These are phyloP conservation scores for Fraxinus pennsylvanica DNA, from an alignment of 257 asterid species.

Conservation along the genomic window DNA sequence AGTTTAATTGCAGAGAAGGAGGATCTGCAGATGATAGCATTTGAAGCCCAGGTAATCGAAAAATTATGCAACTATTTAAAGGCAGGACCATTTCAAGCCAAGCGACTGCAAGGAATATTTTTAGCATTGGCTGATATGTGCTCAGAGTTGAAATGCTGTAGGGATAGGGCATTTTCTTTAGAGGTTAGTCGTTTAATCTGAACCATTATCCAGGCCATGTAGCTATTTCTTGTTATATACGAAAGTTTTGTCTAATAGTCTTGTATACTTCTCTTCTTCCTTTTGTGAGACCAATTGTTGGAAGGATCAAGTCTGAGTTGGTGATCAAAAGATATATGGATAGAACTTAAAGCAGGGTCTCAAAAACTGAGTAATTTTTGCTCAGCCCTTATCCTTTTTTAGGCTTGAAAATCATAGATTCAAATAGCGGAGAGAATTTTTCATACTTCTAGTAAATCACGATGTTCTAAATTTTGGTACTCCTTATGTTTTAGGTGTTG, in stretches of 20 bases:
- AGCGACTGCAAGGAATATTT: slow-evolving; percentile 72
- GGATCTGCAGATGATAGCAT: slow-evolving; percentile 81
- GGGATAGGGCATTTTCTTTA: slow-evolving; percentile 63
- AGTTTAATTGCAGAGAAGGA: slow-evolving; percentile 70
- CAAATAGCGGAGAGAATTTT: background rate
- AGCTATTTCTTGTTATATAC: slow-evolving; percentile 19
- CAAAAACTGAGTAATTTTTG: background rate
- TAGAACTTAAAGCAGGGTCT: background rate
- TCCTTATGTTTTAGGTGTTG: background rate
- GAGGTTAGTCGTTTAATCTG: slow-evolving; percentile 54
- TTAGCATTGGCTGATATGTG: slow-evolving; percentile 76
- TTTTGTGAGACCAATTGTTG: background rate
- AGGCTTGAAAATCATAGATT: background rate
- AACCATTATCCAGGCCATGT: slow-evolving; percentile 19
- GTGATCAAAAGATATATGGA: background rate
- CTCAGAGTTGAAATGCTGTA: slow-evolving; percentile 82
- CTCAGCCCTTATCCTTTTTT: background rate
- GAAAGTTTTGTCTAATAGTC: slow-evolving; percentile 7
- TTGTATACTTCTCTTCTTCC: slow-evolving; percentile 11
- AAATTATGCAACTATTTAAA: slow-evolving; percentile 60
- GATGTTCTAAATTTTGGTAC: background rate
- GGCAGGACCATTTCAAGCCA: slow-evolving; percentile 53
- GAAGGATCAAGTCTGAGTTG: background rate
- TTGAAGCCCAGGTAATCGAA: slow-evolving; percentile 61
- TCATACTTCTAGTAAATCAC: background rate